Conservation (phyloP, 768 basidiomycete genomes). For the Kwoniella botswanensis region DNA sequence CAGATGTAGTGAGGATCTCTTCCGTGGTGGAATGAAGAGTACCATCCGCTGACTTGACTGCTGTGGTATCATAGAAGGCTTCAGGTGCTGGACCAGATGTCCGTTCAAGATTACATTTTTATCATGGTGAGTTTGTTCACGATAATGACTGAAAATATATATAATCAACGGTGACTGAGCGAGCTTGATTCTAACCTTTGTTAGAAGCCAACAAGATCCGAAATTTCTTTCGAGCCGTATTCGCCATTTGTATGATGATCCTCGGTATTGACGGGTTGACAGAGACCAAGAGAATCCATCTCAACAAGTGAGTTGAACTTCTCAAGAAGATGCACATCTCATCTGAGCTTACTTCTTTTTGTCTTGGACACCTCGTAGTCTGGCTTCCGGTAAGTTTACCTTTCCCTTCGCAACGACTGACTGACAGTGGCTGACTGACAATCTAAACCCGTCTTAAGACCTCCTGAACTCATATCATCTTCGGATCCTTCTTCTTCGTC, state of each 20-base stretch:
- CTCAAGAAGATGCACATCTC: neutral
- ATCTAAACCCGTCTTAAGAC: slow-evolving; percentile 17
- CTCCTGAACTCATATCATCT: slow-evolving; percentile 26
- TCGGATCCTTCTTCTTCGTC: slow-evolving; percentile 35
- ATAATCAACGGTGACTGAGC: neutral
- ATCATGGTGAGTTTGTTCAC: slow-evolving; percentile 30
- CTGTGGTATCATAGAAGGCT: slow-evolving; percentile 21
- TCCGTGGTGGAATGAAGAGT: neutral
- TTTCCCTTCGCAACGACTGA: too few species aligned
- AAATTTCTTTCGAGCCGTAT: slow-evolving; percentile 40
- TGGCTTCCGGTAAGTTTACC: slow-evolving; percentile 9
- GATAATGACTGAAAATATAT: neutral
- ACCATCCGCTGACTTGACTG: neutral
- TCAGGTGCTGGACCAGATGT: slow-evolving; percentile 50
- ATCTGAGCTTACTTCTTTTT: too few species aligned
- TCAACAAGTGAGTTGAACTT: slow-evolving; percentile 22
- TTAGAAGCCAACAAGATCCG: slow-evolving; percentile 45
- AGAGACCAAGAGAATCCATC: slow-evolving; percentile 25
- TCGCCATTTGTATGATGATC: slow-evolving; percentile 23
- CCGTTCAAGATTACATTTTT: slow-evolving; percentile 41
- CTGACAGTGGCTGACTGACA: neutral
- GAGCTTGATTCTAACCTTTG: neutral
- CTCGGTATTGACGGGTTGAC: slow-evolving; percentile 44
- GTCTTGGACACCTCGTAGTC: neutral
- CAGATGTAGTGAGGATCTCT: slow-evolving; percentile 30